Base-by-base conservation (phyloP, 116 monocot species). In the Posidonia oceanica region DNA sequence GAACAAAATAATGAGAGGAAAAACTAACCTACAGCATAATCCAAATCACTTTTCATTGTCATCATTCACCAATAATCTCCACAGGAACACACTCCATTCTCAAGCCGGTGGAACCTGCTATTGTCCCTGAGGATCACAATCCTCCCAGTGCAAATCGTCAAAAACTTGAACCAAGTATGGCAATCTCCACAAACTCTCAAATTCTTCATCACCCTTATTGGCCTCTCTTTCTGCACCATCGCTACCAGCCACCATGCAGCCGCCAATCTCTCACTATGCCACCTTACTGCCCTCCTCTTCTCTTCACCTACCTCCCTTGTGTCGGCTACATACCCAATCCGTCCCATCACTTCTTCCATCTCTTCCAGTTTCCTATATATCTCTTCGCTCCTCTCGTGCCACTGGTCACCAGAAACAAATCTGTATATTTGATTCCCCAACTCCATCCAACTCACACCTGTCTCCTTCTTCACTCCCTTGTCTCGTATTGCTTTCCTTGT, bases 401-500 rank as follows among this genome's bases (percentile, higher is more conserved):
- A 69, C 40, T 66, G 75, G 76, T 86, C 84, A 4, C 82, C 74
- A 0, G 86, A 86, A 0, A 74, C 82, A 55, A 90, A 90, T 1
- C 72, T 76, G 67, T 90, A 83, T 10, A 84, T 73, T 59, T 64
- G 61, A 4, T 76, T 79, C 7, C 75, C 82, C 3, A 72, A 58
- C 71, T 90, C 87, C 14, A 90, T 64, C 90, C 90, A 90, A 71
- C 90, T 86, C 68, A 86, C 72, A 14, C 90, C 84, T 0, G 80
- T 82, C 66, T 90, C 90, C 67, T 90, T 90, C 51, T 69, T 75
- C 60, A 90, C 71, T 13, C 90, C 90, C 3, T 61, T 64, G 59
- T 87, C 86, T 39, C 82, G 70, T 82, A 86, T 87, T 1, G 73
- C 78, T 59, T 87, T 87, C 60, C 90, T 75, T 18, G 76, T 69